Base-by-base conservation (phyloP, 1,139 yeast genomes). In the Sugiyamaella japonica region DNA sequence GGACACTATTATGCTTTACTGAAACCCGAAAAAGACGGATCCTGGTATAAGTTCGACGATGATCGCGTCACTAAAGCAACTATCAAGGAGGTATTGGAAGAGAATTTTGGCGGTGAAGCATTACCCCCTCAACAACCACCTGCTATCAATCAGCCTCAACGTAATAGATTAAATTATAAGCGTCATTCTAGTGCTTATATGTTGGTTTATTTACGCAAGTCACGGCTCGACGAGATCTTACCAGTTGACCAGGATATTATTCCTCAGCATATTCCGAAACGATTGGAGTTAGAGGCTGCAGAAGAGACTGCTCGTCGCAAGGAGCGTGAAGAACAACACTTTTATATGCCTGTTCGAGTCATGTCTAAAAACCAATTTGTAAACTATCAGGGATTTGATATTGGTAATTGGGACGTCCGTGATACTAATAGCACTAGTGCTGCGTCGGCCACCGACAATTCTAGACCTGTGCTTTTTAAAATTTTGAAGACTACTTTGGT, bases 1-100 rank as follows among this genome's bases (percentile, higher is more conserved):
- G 99, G 99, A 23, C 99, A 93, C 68, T 93, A 93, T 70, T 93
- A 93, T 68, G 95, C 99, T 0, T 80, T 93, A 82, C 84, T 95
- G 54, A 90, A 86, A 68, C 98, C 99, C 1, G 78, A 79, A 37
- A 75, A 81, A 8, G 80, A 80, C 42, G 83, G 84, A 54, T 75
- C 82, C 20, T 95, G 99, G 99, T 85, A 81, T 68, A 80, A 93
- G 66, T 93, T 91, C 74, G 99, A 93, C 69, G 99, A 93, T 69
- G 99, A 93, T 65, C 82, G 85, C 58, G 99, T 95, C 39, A 88
- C 96, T 79, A 82, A 83, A 62, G 97, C 88, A 1, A 87, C 96
- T 0, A 78, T 81, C 50, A 79, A 79, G 58, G 96, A 91, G 66
- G 99, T 89, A 0, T 86, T 91, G 65, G 93, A 90, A 48, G 97